A percentile compares a stretch with the other conserved stretches of the same genome.
Evolutionary conservation across 345 rosid species (phyloP).

Genomic region (Capsella bursapastoris): DNA sequence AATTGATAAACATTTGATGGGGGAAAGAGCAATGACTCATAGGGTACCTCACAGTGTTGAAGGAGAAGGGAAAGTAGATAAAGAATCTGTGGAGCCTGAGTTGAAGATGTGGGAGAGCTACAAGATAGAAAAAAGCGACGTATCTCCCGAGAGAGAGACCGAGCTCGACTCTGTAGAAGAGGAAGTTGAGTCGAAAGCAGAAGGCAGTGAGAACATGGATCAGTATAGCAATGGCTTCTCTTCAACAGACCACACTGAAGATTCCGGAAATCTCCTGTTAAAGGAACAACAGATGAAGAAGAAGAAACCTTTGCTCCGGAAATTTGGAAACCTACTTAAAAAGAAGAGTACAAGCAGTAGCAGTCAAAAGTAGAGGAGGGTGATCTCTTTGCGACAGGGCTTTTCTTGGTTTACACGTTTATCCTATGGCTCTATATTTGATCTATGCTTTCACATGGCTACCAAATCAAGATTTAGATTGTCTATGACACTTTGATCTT

Average conservation of each 20-base stretch:
- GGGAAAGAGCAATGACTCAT: conserved; percentile 11
- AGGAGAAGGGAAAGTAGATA: conserved; percentile 56
- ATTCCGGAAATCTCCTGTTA: conserved; percentile 55
- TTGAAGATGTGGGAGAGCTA: conserved; percentile 94
- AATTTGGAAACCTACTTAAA: conserved; percentile 87
- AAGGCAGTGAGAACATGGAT: conserved; percentile 60
- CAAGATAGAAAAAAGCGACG: conserved; percentile 85
- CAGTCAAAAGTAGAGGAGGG: conserved; percentile 51
- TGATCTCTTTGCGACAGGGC: conserved; percentile 1
- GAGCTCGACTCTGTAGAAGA: conserved; percentile 76
- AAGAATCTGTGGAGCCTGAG: conserved; percentile 58
- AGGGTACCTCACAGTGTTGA: conserved; percentile 41
- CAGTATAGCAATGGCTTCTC: conserved; percentile 59
- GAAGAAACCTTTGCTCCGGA: conserved; percentile 83
- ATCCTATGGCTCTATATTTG: background rate
- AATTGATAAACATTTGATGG: conserved; percentile 40
- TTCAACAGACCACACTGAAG: conserved; percentile 58
- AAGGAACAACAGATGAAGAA: conserved; percentile 75
- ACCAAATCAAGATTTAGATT: conserved; percentile 23
- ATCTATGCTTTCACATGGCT: conserved; percentile 10
- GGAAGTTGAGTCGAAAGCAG: conserved; percentile 69
- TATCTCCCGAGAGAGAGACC: conserved; percentile 65
- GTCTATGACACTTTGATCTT: conserved; percentile 36
- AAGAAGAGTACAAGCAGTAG: conserved; percentile 70
- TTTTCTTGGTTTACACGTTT: conserved; percentile 20